Evolutionary conservation across 495 filamentous ascomycete genomes (phyloP).

Genomic region (Lindgomyces ingoldianus): DNA sequence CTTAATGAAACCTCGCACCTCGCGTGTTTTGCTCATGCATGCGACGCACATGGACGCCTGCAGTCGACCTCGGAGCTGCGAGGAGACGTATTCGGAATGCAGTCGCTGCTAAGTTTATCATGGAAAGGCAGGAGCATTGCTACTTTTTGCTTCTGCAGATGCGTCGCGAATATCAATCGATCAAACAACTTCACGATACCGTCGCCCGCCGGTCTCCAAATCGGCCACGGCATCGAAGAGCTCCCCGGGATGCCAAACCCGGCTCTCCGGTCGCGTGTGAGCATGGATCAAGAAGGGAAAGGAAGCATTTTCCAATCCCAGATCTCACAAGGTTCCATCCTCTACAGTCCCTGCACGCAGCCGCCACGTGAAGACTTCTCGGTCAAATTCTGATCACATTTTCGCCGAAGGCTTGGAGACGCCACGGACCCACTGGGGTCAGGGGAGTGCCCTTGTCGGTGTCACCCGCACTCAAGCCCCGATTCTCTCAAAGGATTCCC

Average conservation of each 20-base stretch:
- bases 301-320: background rate
- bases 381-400: slow-evolving; percentile 22
- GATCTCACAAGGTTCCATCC: slow-evolving; percentile 14
- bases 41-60: background rate
- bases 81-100: too few species aligned
- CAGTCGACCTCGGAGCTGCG: background rate
- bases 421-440: slow-evolving; percentile 23
- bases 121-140: too few species aligned
- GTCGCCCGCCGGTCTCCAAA: background rate
- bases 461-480: slow-evolving; percentile 12
- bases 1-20: background rate
- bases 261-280: slow-evolving; percentile 15
- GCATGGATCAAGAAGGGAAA: background rate
- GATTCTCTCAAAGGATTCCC: background rate
- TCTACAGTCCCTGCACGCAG: slow-evolving; percentile 6
- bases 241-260: slow-evolving; percentile 22
- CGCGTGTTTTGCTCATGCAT: background rate
- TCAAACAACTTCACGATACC: too few species aligned
- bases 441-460: slow-evolving; percentile 25
- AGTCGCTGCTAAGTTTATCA: too few species aligned
- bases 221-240: background rate
- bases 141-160: too few species aligned
- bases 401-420: slow-evolving; percentile 21
- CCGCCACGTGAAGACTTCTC: slow-evolving; percentile 27
- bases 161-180: too few species aligned